Percentiles rank a stretch among this genome's conserved stretches.
Conservation (phyloP, 2,329 filamentous ascomycete species). For the Ophiostoma tasmaniense region DNA sequence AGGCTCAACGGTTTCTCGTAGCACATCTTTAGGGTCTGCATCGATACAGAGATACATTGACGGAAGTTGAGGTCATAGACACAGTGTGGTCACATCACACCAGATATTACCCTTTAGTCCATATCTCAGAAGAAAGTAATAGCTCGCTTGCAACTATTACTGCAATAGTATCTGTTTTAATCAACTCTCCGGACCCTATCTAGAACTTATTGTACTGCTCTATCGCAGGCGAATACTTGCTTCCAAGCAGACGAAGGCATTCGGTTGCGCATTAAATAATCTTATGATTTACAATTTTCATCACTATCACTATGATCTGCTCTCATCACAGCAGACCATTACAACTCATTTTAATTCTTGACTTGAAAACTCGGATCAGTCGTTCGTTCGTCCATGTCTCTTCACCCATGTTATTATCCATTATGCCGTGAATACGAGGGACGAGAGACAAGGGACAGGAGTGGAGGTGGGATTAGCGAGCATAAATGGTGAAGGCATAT, state of each 20-base stretch:
- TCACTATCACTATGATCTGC: background rate
- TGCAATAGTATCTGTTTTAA: background rate
- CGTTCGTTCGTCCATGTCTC: background rate
- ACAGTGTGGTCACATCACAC: background rate
- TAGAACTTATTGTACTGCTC: background rate
- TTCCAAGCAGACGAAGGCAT: background rate
- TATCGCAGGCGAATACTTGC: background rate
- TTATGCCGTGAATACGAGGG: background rate
- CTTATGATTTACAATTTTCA: background rate
- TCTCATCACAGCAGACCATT: background rate
- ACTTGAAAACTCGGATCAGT: background rate
- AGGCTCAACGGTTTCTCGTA: background rate
- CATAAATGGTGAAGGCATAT: background rate
- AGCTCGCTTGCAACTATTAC: background rate
- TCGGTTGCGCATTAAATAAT: background rate
- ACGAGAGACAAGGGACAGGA: background rate
- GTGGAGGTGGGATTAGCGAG: background rate
- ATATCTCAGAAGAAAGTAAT: background rate
- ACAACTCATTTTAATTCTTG: background rate
- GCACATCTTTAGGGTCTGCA: background rate
- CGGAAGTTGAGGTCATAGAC: background rate
- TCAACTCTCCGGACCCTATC: background rate
- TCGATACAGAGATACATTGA: background rate
- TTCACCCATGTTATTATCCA: background rate
- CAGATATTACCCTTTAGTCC: background rate